A percentile compares a stretch with the other conserved stretches of the same genome.
Evolutionary conservation across 2,329 filamentous ascomycete species (phyloP).

Genomic region (Drechslera avenae): DNA sequence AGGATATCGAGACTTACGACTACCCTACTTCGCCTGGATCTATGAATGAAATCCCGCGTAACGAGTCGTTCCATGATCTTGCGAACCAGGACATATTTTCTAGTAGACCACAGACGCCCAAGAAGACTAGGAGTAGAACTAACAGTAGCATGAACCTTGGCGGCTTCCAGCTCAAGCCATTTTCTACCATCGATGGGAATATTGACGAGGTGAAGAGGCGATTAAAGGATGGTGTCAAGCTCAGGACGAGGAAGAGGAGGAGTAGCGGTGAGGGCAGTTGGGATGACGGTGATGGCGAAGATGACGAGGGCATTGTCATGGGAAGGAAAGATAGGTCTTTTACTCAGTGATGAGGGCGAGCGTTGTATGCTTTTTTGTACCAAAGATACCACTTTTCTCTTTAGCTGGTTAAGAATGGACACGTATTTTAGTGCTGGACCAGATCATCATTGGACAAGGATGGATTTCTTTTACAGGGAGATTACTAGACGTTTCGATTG

Average conservation of each 20-base stretch:
- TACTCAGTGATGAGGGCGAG: conserved; percentile 5
- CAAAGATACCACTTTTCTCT: conserved; percentile 25
- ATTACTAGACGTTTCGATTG: no score
- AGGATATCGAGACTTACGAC: conserved; percentile 33
- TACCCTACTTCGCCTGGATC: conserved; percentile 32
- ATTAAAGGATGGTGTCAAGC: conserved; percentile 83
- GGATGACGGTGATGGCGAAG: conserved; percentile 29
- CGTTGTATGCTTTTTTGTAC: conserved; percentile 9
- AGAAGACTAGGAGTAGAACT: conserved; percentile 71
- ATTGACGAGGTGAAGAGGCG: conserved; percentile 83
- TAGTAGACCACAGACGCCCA: conserved; percentile 82
- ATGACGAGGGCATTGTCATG: conserved; percentile 33
- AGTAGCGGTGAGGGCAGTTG: conserved; percentile 36
- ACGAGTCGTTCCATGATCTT: conserved; percentile 93
- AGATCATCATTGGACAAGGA: no score
- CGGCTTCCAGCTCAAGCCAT: conserved; percentile 70
- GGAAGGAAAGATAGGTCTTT: conserved; percentile 19
- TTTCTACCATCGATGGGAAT: conserved; percentile 70
- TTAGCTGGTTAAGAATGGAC: conserved; percentile 1
- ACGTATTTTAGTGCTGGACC: not conserved
- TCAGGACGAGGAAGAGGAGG: conserved; percentile 68
- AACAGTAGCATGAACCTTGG: conserved; percentile 58
- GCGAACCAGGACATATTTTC: conserved; percentile 88
- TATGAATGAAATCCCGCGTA: conserved; percentile 63
- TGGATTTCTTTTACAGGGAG: no score